Evolutionary conservation across 352 stramenopile genomes (phyloP), one percentile per base, ranked within the genome.

Genomic region (Blastocystis sp.): DNA sequence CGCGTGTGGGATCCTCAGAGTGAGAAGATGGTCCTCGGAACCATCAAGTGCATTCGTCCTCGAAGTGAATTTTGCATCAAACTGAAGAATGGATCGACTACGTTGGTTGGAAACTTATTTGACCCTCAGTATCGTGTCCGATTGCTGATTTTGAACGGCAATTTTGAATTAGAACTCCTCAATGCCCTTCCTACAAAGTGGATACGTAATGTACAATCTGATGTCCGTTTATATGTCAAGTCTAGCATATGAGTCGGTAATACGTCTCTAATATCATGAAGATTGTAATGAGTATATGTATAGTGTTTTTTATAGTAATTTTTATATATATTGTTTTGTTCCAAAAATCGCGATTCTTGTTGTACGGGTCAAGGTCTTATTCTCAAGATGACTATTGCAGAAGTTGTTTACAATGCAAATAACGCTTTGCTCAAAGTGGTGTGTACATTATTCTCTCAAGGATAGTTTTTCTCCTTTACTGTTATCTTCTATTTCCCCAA

Each of bases 81-180:
- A 53, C 26, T 80, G 26, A 39, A 41, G 20, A 63, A 80, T 34
- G 70, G 43, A 29, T 45, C 43, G 11, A 29, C 39, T 8, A 64
- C 20, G 7, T 26, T 41, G 13, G 29, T 64, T 20, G 4, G 20
- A 9, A 80, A 80, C 23, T 29, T 80, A 11, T 80, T 66, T 20
- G 70, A 80, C 50, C 70, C 70, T 15, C 23, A 62, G 43, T 41
- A 41, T 34, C 43, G 23, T 50, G 37, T 80, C 7, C 70, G 70
- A 34, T 39, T 80, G 4, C 8, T 80, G 5, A 80, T 80, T 80
- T 47, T 80, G 11, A 80, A 80, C 64, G 70, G 70, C 0, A 61
- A 34, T 43, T 80, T 80, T 43, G 70, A 80, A 34, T 26, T 80
- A 0, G 70, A 80, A 34, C n/a, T 80, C 3, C 55, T 50, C 39